These are phyloP conservation scores for Dendrobium chrysotoxum DNA, from an alignment of 106 monocot genomes.

Conservation along the genomic window DNA sequence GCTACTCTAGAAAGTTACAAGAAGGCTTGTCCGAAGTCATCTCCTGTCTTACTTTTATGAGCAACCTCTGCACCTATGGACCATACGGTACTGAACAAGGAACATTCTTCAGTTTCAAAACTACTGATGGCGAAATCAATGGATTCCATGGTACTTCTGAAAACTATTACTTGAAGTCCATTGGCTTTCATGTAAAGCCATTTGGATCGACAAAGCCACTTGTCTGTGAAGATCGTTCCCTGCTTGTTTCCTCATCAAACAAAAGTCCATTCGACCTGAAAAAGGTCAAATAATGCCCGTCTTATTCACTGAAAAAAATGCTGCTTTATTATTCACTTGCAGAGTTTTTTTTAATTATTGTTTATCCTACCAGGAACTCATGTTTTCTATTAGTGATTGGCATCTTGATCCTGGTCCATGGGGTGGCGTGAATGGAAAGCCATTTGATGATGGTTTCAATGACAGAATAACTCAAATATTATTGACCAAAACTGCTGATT, in stretches of 20 bases:
- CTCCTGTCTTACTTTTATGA: neutral
- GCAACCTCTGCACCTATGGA: neutral
- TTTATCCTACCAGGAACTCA: neutral
- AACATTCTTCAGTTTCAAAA: neutral
- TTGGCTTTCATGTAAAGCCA: neutral
- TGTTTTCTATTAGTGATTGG: neutral
- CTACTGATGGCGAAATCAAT: neutral
- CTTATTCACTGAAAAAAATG: neutral
- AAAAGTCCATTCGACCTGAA: neutral
- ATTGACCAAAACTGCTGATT: conserved; percentile 19
- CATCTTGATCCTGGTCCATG: conserved; percentile 34
- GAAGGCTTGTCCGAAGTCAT: neutral
- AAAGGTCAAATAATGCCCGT: neutral
- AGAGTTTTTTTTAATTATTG: neutral
- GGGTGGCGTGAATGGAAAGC: conserved; percentile 45
- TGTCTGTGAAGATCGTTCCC: neutral
- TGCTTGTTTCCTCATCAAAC: neutral
- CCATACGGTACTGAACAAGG: neutral
- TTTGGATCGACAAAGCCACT: neutral
- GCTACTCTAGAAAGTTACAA: neutral
- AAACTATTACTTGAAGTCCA: neutral
- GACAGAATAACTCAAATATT: conserved; percentile 32
- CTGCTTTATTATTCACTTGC: neutral
- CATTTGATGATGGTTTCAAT: conserved; percentile 52
- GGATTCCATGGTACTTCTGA: neutral